phyloP scores from a whole-genome alignment of 2,329 filamentous ascomycete species.

The Exophiala oligosperma region DNA sequence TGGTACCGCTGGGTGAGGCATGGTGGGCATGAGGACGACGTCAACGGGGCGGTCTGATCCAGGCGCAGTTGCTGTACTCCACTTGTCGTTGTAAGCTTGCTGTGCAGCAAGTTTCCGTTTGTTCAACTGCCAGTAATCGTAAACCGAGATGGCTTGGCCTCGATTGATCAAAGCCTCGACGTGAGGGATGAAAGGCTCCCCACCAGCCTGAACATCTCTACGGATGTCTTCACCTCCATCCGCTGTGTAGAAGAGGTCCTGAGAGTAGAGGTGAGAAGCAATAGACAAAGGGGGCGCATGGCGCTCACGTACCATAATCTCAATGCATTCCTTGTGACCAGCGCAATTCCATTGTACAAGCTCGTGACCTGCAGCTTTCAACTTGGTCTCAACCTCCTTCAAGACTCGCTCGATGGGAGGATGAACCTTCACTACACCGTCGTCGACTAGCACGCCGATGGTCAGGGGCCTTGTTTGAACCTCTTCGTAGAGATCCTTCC shows the following conservation, averaged over 20 bases:
- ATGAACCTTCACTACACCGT: conserved; percentile 27
- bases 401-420: conserved; percentile 26
- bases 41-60: conserved; percentile 52
- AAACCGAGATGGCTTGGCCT: conserved; percentile 58
- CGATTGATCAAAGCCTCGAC: conserved; percentile 58
- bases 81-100: conserved; percentile 60
- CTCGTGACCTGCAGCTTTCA: conserved; percentile 54
- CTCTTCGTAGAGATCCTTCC: conserved; percentile 48
- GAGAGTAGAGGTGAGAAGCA: not conserved
- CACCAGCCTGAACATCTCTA: conserved; percentile 53
- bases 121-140: conserved; percentile 68
- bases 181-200: conserved; percentile 61
- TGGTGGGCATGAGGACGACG: conserved; percentile 57
- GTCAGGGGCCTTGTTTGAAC: conserved; percentile 42
- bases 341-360: conserved; percentile 34
- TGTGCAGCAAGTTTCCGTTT: conserved; percentile 55
- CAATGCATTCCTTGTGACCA: conserved; percentile 21
- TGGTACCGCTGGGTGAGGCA: conserved; percentile 52
- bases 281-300: not conserved
- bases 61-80: conserved; percentile 49
- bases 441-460: conserved; percentile 25
- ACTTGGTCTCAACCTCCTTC: conserved; percentile 27
- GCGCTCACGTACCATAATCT: conserved; percentile 46
- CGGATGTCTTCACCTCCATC: conserved; percentile 66
- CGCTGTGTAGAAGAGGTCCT: conserved; percentile 61